A percentile compares a stretch with the other conserved stretches of the same genome.
Conservation (phyloP, 2,329 filamentous ascomycete genomes). For the Venturia nashicola region DNA sequence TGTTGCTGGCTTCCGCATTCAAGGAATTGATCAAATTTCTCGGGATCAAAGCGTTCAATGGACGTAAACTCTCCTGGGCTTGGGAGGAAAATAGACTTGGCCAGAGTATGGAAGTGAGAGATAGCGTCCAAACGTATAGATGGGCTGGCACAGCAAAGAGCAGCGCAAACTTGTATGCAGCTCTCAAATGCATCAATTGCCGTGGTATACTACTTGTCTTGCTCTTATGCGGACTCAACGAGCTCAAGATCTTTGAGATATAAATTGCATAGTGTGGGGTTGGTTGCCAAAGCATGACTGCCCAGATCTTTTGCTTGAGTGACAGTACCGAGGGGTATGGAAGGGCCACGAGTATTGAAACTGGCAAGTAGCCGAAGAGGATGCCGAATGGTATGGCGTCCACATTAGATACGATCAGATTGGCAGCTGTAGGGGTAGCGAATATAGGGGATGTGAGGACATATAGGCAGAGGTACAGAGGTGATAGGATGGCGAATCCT, state of each 20-base stretch:
- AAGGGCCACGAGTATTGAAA: background rate
- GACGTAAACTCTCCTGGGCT: background rate
- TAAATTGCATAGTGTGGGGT: constrained; percentile 1
- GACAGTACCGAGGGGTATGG: background rate
- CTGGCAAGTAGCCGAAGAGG: background rate
- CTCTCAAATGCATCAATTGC: constrained; percentile 1
- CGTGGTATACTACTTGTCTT: background rate
- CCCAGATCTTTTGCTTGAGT: background rate
- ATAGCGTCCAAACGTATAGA: background rate
- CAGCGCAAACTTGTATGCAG: constrained; percentile 5
- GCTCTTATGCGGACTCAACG: background rate
- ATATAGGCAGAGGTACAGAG: constrained; percentile 1
- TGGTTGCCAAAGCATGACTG: constrained; percentile 5
- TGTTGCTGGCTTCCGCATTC: background rate
- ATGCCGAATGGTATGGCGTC: constrained; percentile 4
- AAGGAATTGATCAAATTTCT: background rate
- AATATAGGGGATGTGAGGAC: constrained; percentile 1
- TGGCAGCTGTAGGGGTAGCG: background rate
- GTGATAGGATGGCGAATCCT: background rate
- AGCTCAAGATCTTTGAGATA: background rate
- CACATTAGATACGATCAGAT: background rate
- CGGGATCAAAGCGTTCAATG: constrained; percentile 3
- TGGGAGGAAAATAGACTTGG: background rate
- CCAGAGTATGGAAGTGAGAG: background rate
- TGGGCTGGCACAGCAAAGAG: background rate